A percentile compares a stretch with the other conserved stretches of the same genome.
Conservation (phyloP, 768 basidiomycete species). For the Gloeostereum incarnatum region DNA sequence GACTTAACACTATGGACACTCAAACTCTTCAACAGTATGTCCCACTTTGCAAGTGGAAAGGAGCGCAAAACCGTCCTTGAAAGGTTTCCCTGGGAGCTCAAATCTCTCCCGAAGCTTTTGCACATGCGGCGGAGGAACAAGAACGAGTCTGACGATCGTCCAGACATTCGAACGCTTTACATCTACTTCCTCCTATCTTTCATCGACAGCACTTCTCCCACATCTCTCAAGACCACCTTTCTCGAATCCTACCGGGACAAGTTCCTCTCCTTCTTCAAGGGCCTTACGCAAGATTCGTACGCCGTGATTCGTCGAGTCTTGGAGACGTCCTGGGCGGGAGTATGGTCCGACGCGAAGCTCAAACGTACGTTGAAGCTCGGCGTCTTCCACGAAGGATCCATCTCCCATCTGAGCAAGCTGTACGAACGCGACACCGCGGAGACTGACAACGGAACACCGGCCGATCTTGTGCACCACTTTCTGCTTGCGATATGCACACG, state of each 20-base stretch:
- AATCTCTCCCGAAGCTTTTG: constrained; percentile 61
- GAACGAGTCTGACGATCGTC: constrained; percentile 4
- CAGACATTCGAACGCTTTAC: constrained; percentile 77
- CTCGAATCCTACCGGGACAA: constrained; percentile 62
- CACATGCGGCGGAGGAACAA: constrained; percentile 61
- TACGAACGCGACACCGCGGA: constrained; percentile 55
- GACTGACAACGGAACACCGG: constrained; percentile 48
- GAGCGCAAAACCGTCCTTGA: constrained; percentile 59
- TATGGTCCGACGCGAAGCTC: constrained; percentile 69
- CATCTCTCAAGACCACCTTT: constrained; percentile 52
- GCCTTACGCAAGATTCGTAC: constrained; percentile 58
- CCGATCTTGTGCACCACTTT: constrained; percentile 82
- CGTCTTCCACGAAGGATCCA: constrained; percentile 57
- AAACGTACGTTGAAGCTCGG: constrained; percentile 63
- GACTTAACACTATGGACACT: constrained; percentile 61
- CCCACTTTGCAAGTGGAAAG: constrained; percentile 53
- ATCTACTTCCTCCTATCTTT: constrained; percentile 69
- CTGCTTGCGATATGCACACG: constrained; percentile 74
- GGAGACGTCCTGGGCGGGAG: constrained; percentile 66
- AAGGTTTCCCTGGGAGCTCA: constrained; percentile 70
- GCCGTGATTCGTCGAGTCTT: constrained; percentile 51
- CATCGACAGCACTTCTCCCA: constrained; percentile 35
- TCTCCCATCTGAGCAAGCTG: constrained; percentile 62
- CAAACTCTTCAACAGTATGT: constrained; percentile 53
- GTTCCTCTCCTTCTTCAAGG: constrained; percentile 66